Base-by-base conservation (phyloP, 371 early-diverging fungal species). In the Mucor irregularis region DNA sequence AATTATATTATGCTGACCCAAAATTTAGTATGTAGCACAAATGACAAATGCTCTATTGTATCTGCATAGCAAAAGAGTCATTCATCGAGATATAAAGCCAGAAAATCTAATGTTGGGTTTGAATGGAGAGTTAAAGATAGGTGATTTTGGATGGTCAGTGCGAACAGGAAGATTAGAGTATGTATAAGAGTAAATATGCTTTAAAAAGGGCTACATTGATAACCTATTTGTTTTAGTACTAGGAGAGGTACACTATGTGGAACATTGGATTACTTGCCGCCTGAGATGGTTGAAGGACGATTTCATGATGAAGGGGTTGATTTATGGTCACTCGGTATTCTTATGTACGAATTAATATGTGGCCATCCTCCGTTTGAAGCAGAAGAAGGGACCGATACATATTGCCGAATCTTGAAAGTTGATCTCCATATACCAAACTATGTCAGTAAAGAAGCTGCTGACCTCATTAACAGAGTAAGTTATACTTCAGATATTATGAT, bases 281-380 rank as follows among this genome's bases (percentile, higher is more conserved):
- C 98, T 1, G 98, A 98, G 70, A 92, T 96, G 62, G 85, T 94
- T 42, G 83, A 86, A 64, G 86, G 83, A 14, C 67, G 77, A 50
- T 74, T 74, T 1, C 95, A 95, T 73, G 85, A 82, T 47, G 82
- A 87, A 21, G 91, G 85, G 54, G 89, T 84, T 4, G 95, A 95
- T 58, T 68, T 92, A 31, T 95, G 95, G 95, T 89, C 90, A 17
- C 65, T 92, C 3, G 95, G 94, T 16, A 78, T 93, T 14, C 69
- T 99, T 9, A 79, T 88, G 52, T 99, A 94, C 73, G 99, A 99
- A 74, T 92, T 99, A 64, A 67, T 99, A 7, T 91, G 91, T 10
- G 99, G 99, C 1, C 79, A 81, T 0, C 95, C 99, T 1, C 99
- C 99, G 0, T 99, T 99, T 78, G 97, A 97, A 68, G 92, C 88